Percentiles rank a stretch among this genome's conserved stretches.
phyloP scores from a whole-genome alignment of 2,329 filamentous ascomycete species.

The Pseudogymnoascus sp. region DNA sequence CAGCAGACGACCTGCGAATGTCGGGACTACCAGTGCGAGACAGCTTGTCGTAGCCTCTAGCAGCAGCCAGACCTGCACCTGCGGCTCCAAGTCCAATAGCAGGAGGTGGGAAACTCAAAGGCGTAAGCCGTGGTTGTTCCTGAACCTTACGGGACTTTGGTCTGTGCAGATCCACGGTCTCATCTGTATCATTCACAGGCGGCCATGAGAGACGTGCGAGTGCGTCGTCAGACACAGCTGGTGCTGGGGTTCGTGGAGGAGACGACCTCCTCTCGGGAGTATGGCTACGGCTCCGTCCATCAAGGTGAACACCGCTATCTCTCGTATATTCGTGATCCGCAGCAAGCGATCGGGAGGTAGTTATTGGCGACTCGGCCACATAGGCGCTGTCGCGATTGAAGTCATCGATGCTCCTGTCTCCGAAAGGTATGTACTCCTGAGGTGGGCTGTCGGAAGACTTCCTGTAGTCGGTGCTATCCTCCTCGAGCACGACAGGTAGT shows the following conservation, averaged over 20 bases:
- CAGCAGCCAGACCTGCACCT: conserved; percentile 23
- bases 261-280: conserved; percentile 19
- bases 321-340: not conserved
- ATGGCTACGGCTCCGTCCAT: conserved; percentile 37
- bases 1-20: not conserved
- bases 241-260: conserved; percentile 20
- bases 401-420: conserved; percentile 25
- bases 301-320: conserved; percentile 53
- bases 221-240: conserved; percentile 28
- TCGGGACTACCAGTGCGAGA: not conserved
- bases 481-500: conserved; percentile 7
- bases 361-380: conserved; percentile 39
- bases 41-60: not conserved
- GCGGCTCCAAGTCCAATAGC: conserved; percentile 22
- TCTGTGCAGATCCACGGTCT: conserved; percentile 37
- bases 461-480: not conserved
- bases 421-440: not conserved
- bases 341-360: not conserved
- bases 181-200: conserved; percentile 40
- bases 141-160: conserved; percentile 9
- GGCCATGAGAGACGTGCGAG: conserved; percentile 34
- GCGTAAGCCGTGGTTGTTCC: conserved; percentile 13
- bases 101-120: conserved; percentile 18
- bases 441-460: not conserved
- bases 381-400: conserved; percentile 46